These are phyloP conservation scores for Microbotryomycetes sp. DNA, from an alignment of 1,284 basidiomycete species.

Conservation along the genomic window DNA sequence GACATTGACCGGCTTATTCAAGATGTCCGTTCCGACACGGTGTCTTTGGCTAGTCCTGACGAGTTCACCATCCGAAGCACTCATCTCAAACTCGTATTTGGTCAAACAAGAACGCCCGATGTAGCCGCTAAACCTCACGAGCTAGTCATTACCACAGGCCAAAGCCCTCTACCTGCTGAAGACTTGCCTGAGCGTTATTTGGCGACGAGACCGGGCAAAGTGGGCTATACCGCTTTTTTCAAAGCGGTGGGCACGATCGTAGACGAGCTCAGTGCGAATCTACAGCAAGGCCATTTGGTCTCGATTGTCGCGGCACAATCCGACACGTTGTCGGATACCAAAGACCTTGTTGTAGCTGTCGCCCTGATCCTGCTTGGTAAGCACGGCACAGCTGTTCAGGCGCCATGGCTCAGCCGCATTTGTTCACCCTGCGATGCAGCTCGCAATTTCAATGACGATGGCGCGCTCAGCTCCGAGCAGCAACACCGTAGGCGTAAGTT, in stretches of 20 bases:
- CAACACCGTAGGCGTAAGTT: background rate
- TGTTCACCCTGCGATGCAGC: background rate
- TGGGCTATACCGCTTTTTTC: conserved; percentile 22
- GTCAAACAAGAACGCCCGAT: background rate
- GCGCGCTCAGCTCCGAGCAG: background rate
- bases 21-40: conserved; percentile 42
- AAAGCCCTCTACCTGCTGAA: background rate
- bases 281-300: background rate
- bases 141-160: background rate
- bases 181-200: background rate
- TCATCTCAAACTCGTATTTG: background rate
- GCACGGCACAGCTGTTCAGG: no score
- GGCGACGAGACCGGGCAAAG: conserved; percentile 12
- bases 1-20: conserved; percentile 50
- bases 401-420: background rate
- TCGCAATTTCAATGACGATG: conserved; percentile 9
- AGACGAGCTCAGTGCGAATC: background rate
- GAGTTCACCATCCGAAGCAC: background rate
- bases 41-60: background rate
- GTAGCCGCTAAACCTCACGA: background rate
- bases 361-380: conserved; percentile 20
- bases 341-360: conserved; percentile 23
- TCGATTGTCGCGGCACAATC: background rate
- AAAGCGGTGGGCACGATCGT: background rate
- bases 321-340: conserved; percentile 19